Evolutionary conservation across 768 basidiomycete genomes (phyloP).

Genomic region (Lactarius psammicola): DNA sequence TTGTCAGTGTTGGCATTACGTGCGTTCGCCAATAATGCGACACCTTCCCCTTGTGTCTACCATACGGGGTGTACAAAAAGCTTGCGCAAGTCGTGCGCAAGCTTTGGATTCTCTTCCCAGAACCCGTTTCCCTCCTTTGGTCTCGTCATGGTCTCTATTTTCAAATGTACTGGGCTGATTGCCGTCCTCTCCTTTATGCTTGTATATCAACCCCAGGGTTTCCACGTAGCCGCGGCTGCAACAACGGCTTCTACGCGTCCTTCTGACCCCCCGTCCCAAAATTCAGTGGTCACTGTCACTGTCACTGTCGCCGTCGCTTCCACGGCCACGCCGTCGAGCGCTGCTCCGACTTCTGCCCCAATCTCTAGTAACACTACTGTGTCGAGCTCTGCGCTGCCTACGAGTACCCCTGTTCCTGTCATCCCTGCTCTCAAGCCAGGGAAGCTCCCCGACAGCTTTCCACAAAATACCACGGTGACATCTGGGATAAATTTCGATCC

Average conservation of each 20-base stretch:
- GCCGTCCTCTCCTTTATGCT: constrained; percentile 3
- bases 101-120: constrained; percentile 4
- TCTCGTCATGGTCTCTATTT: constrained; percentile 1
- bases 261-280: background rate
- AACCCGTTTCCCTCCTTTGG: constrained; percentile 1
- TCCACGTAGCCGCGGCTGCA: constrained; percentile 8
- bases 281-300: constrained; percentile 6
- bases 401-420: background rate
- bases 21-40: constrained; percentile 11
- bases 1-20: background rate
- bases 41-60: background rate
- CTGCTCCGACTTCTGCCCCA: background rate
- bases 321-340: background rate
- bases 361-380: background rate
- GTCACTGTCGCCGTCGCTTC: background rate
- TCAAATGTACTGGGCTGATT: constrained; percentile 2
- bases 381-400: background rate
- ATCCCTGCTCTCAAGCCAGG: constrained; percentile 1
- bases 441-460: constrained; percentile 18
- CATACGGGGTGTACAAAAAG: constrained; percentile 3
- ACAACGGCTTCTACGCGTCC: background rate
- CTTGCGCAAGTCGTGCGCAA: background rate
- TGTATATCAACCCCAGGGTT: background rate
- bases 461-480: constrained; percentile 8
- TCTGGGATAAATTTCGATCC: constrained; percentile 9